Percentiles rank a stretch among this genome's conserved stretches.
Conservation (phyloP, 2,329 filamentous ascomycete genomes). For the Penicillium sp. region DNA sequence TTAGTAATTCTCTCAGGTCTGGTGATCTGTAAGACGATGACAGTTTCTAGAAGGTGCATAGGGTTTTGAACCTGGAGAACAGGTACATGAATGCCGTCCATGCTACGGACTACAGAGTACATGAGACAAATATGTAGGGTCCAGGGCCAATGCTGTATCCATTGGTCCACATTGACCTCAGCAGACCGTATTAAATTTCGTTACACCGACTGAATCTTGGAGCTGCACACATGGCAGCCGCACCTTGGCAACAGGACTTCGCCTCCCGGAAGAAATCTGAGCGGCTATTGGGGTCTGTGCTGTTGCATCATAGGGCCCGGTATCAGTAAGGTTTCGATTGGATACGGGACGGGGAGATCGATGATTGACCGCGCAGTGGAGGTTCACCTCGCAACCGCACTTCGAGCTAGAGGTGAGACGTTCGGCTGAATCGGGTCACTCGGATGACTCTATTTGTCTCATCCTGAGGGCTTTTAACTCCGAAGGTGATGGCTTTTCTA, state of each 20-base stretch:
- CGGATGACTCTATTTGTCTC: slow-evolving; percentile 13
- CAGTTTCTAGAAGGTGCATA: slow-evolving; percentile 4
- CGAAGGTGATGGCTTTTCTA: not conserved
- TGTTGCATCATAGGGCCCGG: not conserved
- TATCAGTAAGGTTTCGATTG: slow-evolving; percentile 16
- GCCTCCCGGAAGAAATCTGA: not conserved
- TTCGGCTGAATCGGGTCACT: slow-evolving; percentile 6
- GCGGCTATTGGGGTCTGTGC: slow-evolving; percentile 6
- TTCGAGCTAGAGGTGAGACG: not conserved
- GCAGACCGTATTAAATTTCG: slow-evolving; percentile 6
- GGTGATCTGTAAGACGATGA: slow-evolving; percentile 4
- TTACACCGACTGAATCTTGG: slow-evolving; percentile 21
- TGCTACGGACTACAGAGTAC: not conserved
- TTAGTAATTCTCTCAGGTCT: not conserved
- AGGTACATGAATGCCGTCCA: not conserved
- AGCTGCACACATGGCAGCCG: slow-evolving; percentile 22
- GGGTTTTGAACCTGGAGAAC: slow-evolving; percentile 5
- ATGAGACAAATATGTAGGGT: slow-evolving; percentile 2
- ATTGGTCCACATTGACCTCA: slow-evolving; percentile 10
- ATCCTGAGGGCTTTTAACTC: not conserved
- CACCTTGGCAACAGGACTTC: not conserved
- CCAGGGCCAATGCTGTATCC: not conserved
- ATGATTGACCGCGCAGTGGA: slow-evolving; percentile 21
- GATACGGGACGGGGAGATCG: slow-evolving; percentile 5
- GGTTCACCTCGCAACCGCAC: slow-evolving; percentile 3